Evolutionary conservation across 257 asterid species (phyloP), one percentile per base, ranked within the genome.

Genomic region (Lavandula angustifolia): DNA sequence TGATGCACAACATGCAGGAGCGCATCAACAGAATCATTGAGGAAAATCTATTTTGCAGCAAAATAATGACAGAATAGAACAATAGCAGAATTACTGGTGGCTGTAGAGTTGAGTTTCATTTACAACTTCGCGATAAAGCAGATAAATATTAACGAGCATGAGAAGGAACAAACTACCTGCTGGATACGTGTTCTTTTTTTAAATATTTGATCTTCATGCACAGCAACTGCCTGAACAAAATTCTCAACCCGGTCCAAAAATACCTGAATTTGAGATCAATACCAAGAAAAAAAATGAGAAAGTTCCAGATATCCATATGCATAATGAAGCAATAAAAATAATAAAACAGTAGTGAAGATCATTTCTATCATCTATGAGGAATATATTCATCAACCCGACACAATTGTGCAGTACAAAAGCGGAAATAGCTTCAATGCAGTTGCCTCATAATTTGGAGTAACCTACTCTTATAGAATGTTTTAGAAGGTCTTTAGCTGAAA

Each of bases 211-310:
- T 90, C 95, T 78, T 90, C 96, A 70, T 89, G 59, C 65, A 73
- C 89, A 6, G 97, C 85, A 79, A 80, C 94, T 54, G 96, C 89
- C 87, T 87, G 92, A 80, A 89, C 82, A 75, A 94, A 94, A 78
- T 77, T 84, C 70, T 94, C 96, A 51, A 84, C 96, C 55, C 92
- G 84, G 80, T 90, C 95, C 76, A 90, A 77, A 66, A 72, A 76
- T 69, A 94, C 97, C 99, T 87, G 81, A 68, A 66, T 37, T 14
- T 61, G 13, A 58, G 44, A 68, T 47, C 68, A 60, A 67, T 58
- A 51, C 33, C 69, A 73, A 49, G 37, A 60, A 32, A 10, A 16
- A 17, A 10, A 16, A 17, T 56, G 44, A 53, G 54, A 55, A 51
- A 9, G 13, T 43, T 67, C 29, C 33, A 38, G 47, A 37, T 54